Percentiles rank a stretch among this genome's conserved stretches.
Conservation (phyloP, 2,329 filamentous ascomycete species). For the Cordyceps cicadae region DNA sequence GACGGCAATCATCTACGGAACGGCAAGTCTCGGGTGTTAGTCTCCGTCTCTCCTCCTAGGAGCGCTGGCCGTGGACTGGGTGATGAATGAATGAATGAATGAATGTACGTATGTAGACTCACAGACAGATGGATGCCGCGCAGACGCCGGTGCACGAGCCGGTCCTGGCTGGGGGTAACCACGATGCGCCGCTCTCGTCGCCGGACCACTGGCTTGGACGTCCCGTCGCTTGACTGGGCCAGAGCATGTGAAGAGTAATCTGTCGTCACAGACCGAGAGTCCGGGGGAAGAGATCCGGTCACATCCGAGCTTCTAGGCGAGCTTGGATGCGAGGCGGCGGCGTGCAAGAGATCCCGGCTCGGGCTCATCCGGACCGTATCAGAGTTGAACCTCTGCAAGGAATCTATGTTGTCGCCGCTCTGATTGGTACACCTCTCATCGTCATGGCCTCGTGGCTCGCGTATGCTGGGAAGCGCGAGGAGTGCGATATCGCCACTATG, state of each 20-base stretch:
- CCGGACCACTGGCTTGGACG: conserved; percentile 1
- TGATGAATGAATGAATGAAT: too few species aligned
- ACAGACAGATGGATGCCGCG: conserved; percentile 20
- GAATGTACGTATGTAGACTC: background rate
- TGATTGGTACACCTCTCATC: background rate
- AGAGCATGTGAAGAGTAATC: background rate
- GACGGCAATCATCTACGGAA: conserved; percentile 21
- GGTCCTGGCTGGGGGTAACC: conserved; percentile 13
- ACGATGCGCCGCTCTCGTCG: conserved; percentile 12
- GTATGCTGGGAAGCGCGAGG: background rate
- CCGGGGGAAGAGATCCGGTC: background rate
- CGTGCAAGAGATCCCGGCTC: background rate
- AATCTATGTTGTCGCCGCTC: background rate
- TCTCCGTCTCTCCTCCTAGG: background rate
- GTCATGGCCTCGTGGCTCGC: background rate
- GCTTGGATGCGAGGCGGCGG: background rate
- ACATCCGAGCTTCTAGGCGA: background rate
- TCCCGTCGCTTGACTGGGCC: background rate
- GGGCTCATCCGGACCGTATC: background rate
- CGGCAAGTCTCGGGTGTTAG: background rate
- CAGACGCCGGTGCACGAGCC: conserved; percentile 16
- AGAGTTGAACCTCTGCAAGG: background rate
- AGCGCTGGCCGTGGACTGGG: too few species aligned
- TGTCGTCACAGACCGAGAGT: background rate
- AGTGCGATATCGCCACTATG: background rate